Evolutionary conservation across 345 rosid genomes (phyloP).

Genomic region (Capsella bursapastoris): DNA sequence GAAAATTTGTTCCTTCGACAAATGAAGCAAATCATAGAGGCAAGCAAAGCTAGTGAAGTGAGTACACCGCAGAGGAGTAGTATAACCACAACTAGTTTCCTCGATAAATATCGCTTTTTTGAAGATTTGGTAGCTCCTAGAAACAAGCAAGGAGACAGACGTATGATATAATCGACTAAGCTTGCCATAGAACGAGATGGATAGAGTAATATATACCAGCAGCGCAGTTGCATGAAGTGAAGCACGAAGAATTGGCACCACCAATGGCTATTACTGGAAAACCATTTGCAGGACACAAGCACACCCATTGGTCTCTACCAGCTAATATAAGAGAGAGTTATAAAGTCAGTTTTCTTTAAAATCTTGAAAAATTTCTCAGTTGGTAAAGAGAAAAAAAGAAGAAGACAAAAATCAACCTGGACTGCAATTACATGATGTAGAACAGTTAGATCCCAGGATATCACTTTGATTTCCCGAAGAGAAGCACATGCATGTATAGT

Average conservation of each 20-base stretch:
- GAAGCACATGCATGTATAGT: slow-evolving; percentile 79
- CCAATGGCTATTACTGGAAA: slow-evolving; percentile 65
- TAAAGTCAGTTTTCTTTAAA: slow-evolving; percentile 10
- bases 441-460: slow-evolving; percentile 67
- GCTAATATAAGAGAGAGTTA: slow-evolving; percentile 43
- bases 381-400: not conserved
- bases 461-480: slow-evolving; percentile 51
- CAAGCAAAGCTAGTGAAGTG: slow-evolving; percentile 71
- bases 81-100: slow-evolving; percentile 60
- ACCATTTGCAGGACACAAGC: slow-evolving; percentile 71
- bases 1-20: slow-evolving; percentile 55
- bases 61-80: slow-evolving; percentile 63
- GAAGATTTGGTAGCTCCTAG: slow-evolving; percentile 60
- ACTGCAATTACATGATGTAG: slow-evolving; percentile 79
- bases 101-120: slow-evolving; percentile 52
- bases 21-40: slow-evolving; percentile 63
- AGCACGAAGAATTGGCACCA: slow-evolving; percentile 61
- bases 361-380: not conserved
- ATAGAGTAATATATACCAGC: slow-evolving; percentile 57
- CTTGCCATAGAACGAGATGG: not conserved
- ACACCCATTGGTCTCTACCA: slow-evolving; percentile 64
- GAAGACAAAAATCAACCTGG: slow-evolving; percentile 51
- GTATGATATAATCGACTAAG: not conserved
- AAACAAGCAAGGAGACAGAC: slow-evolving; percentile 34
- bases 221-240: slow-evolving; percentile 86